Evolutionary conservation across 192 early-diverging fungal genomes (phyloP).

Genomic region (Allomyces javanicus): DNA sequence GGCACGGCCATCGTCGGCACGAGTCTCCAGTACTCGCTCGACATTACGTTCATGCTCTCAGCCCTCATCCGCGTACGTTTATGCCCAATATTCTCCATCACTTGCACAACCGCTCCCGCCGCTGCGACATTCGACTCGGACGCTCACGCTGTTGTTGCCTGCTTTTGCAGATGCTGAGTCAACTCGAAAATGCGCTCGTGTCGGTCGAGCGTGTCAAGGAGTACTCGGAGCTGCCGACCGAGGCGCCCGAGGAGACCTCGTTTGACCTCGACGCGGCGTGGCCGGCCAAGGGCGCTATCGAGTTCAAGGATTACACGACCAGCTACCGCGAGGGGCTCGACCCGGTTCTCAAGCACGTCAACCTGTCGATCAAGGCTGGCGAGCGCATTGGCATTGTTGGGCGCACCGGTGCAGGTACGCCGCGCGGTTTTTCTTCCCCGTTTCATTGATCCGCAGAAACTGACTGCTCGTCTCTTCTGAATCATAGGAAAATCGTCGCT

Average conservation of each 20-base stretch:
- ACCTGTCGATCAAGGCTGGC: slow-evolving; percentile 8
- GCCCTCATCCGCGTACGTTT: slow-evolving; percentile 57
- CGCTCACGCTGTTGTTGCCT: too few species aligned
- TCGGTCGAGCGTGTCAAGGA: slow-evolving; percentile 74
- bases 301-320: slow-evolving; percentile 51
- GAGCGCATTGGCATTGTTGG: slow-evolving; percentile 36
- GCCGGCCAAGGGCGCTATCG: slow-evolving; percentile 51
- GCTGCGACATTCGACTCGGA: too few species aligned
- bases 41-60: slow-evolving; percentile 62
- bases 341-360: slow-evolving; percentile 44
- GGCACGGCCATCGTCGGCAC: slow-evolving; percentile 28
- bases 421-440: not conserved
- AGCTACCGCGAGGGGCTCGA: slow-evolving; percentile 37
- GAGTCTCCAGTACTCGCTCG: slow-evolving; percentile 44
- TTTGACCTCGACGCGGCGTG: slow-evolving; percentile 32
- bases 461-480: not conserved
- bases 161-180: not conserved
- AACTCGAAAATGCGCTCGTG: slow-evolving; percentile 34
- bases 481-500: not conserved
- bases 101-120: too few species aligned
- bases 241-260: slow-evolving; percentile 29
- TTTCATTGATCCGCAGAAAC: too few species aligned
- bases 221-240: slow-evolving; percentile 68
- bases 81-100: slow-evolving; percentile 22
- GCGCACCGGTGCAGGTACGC: slow-evolving; percentile 1